These are phyloP conservation scores for Talaromyces thailandensis DNA, from an alignment of 495 filamentous ascomycete genomes.

Conservation along the genomic window DNA sequence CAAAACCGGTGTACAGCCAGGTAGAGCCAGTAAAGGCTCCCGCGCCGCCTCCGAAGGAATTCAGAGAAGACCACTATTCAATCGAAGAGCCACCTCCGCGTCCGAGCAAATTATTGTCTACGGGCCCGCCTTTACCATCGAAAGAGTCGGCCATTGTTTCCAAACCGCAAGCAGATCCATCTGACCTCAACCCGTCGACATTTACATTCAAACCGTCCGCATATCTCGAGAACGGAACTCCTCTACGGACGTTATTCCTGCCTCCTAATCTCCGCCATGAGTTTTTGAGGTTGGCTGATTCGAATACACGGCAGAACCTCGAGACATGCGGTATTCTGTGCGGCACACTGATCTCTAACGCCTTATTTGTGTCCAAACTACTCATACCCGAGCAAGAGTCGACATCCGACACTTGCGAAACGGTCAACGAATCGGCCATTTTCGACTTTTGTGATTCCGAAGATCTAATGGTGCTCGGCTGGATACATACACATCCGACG, in stretches of 20 bases:
- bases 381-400: constrained; percentile 86
- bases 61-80: constrained; percentile 11
- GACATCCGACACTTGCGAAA: constrained; percentile 91
- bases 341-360: constrained; percentile 84
- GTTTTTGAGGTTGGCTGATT: constrained; percentile 62
- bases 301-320: constrained; percentile 71
- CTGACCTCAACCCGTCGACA: constrained; percentile 36
- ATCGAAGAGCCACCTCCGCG: constrained; percentile 16
- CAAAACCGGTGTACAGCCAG: constrained; percentile 2
- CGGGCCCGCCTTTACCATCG: constrained; percentile 19
- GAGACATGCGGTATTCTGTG: constrained; percentile 95
- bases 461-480: constrained; percentile 83
- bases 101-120: constrained; percentile 21
- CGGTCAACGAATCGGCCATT: constrained; percentile 68
- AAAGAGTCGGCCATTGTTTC: constrained; percentile 25
- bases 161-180: constrained; percentile 14
- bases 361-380: constrained; percentile 78
- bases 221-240: constrained; percentile 78
- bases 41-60: constrained; percentile 42
- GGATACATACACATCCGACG: constrained; percentile 96
- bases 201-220: constrained; percentile 80
- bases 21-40: constrained; percentile 29
- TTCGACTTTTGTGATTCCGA: constrained; percentile 83
- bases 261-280: constrained; percentile 59
- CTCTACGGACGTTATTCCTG: constrained; percentile 80